phyloP scores from a whole-genome alignment of 768 basidiomycete genomes.

The Amanita muscaria region DNA sequence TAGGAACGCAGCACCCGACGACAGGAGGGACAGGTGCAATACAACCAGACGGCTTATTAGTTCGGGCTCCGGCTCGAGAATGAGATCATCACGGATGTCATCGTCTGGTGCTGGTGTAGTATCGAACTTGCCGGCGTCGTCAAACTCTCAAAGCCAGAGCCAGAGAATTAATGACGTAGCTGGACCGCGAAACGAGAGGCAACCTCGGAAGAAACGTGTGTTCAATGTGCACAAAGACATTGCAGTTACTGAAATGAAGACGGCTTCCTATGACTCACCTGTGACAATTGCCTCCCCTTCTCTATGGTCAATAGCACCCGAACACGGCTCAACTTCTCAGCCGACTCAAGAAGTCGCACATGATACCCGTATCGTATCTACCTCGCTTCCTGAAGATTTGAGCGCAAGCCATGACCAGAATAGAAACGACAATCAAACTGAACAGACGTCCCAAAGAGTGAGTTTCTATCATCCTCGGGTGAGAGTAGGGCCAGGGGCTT shows the following conservation, averaged over 20 bases:
- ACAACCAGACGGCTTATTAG: background rate
- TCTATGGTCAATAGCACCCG: no score
- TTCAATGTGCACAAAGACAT: no score
- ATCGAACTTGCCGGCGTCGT: background rate
- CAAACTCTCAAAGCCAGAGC: background rate
- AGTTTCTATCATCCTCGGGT: background rate
- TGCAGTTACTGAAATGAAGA: no score
- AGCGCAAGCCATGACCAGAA: no score
- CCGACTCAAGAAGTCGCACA: background rate
- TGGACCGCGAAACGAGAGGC: background rate
- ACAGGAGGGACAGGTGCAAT: background rate
- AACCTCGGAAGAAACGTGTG: no score
- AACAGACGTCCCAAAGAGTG: background rate
- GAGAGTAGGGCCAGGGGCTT: background rate
- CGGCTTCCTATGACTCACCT: no score
- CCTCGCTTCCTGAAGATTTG: background rate
- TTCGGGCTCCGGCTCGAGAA: conserved; percentile 7
- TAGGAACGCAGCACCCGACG: background rate
- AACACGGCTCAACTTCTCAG: background rate
- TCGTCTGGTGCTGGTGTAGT: background rate
- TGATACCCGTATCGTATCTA: background rate
- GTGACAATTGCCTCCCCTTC: no score
- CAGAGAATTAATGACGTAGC: background rate
- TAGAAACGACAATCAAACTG: background rate
- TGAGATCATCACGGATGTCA: conserved; percentile 4